Evolutionary conservation across 257 asterid species (phyloP).

Genomic region (Jacaranda copaia): DNA sequence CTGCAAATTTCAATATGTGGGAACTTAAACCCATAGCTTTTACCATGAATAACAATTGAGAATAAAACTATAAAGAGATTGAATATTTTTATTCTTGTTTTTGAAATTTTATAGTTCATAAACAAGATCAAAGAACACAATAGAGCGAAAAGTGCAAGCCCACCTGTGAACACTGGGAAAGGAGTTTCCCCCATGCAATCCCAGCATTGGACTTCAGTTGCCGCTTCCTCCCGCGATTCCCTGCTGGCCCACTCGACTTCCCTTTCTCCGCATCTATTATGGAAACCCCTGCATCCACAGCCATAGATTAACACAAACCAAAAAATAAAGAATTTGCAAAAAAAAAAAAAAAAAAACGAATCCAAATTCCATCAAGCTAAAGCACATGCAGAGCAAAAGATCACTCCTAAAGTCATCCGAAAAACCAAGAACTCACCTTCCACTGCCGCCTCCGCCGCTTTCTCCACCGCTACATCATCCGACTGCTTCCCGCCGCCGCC

Average conservation of each 20-base stretch:
- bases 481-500: conserved; percentile 48
- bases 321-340: neutral
- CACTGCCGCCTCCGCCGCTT: conserved; percentile 43
- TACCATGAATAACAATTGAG: neutral
- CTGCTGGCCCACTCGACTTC: conserved; percentile 44
- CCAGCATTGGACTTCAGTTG: conserved; percentile 56
- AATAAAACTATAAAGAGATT: neutral
- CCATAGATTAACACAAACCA: conserved; percentile 11
- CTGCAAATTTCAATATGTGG: conserved; percentile 8
- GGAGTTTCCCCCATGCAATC: conserved; percentile 89
- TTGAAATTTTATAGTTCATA: neutral
- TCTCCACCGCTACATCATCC: conserved; percentile 53
- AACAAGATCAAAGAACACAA: conserved; percentile 24
- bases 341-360: conserved; percentile 15
- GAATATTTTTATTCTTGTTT: neutral
- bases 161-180: conserved; percentile 81
- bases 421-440: conserved; percentile 53
- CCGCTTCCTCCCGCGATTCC: conserved; percentile 60
- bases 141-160: conserved; percentile 15
- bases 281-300: conserved; percentile 50
- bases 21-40: neutral
- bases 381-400: conserved; percentile 38
- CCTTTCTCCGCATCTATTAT: conserved; percentile 50
- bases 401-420: conserved; percentile 38
- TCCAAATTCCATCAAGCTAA: conserved; percentile 29